These are phyloP conservation scores for Talaromyces stipitatus DNA, from an alignment of 495 filamentous ascomycete genomes.

Conservation along the genomic window DNA sequence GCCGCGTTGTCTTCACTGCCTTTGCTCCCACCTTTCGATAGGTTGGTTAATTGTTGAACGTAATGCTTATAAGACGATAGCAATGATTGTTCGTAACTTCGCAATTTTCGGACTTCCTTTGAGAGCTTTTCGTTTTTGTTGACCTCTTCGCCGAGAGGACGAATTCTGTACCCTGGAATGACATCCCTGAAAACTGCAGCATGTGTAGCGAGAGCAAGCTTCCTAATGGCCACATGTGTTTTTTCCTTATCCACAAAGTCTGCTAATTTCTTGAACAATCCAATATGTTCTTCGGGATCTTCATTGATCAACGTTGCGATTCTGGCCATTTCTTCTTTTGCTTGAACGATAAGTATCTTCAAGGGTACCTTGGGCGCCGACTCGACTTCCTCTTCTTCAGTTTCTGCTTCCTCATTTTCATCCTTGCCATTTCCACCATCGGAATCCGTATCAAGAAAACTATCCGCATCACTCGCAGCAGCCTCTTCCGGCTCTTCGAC, in stretches of 20 bases:
- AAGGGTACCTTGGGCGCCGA: constrained; percentile 56
- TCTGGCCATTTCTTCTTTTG: constrained; percentile 87
- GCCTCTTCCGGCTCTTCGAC: constrained; percentile 36
- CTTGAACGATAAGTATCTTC: constrained; percentile 70
- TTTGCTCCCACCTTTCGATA: constrained; percentile 45
- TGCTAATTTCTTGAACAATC: constrained; percentile 67
- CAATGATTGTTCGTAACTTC: constrained; percentile 76
- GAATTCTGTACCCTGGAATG: constrained; percentile 92
- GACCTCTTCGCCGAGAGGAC: constrained; percentile 61
- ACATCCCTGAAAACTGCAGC: constrained; percentile 90
- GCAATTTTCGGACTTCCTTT: constrained; percentile 78
- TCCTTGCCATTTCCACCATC: constrained; percentile 27
- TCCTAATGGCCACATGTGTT: constrained; percentile 64
- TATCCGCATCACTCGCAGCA: constrained; percentile 41
- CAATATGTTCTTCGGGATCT: constrained; percentile 83
- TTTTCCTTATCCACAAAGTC: constrained; percentile 59
- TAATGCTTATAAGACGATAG: constrained; percentile 76
- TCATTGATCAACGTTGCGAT: constrained; percentile 79
- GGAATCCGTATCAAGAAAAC: constrained; percentile 42
- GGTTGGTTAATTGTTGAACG: constrained; percentile 58
- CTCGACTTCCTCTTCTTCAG: constrained; percentile 50
- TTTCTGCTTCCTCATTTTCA: constrained; percentile 25
- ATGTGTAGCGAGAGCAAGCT: constrained; percentile 76
- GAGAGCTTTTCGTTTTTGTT: constrained; percentile 59
- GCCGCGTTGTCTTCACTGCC: constrained; percentile 17